Evolutionary conservation across 306 rosid species (phyloP).

Genomic region (Erythrophleum fordii): DNA sequence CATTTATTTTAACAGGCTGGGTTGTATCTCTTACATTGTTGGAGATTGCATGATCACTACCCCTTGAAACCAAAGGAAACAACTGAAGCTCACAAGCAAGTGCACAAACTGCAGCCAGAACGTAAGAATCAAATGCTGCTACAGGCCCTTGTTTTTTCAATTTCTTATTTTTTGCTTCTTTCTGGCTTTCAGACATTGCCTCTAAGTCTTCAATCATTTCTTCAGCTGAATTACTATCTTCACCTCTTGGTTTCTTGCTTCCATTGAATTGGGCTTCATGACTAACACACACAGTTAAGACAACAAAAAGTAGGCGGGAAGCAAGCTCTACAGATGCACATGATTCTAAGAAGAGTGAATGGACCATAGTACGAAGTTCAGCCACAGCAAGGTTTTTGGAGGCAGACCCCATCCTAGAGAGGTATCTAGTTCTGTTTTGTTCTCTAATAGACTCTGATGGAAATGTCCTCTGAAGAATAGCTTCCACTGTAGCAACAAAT

Average conservation of each 20-base stretch:
- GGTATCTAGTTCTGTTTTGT: constrained; percentile 63
- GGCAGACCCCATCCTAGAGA: constrained; percentile 61
- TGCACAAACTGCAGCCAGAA: constrained; percentile 88
- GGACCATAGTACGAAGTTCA: constrained; percentile 92
- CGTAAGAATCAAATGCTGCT: constrained; percentile 85
- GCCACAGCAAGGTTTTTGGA: constrained; percentile 86
- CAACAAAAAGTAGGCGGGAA: constrained; percentile 84
- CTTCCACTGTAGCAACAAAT: constrained; percentile 90
- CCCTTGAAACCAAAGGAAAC: constrained; percentile 64
- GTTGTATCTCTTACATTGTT: constrained; percentile 44
- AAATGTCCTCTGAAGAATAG: constrained; percentile 84
- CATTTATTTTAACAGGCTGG: constrained; percentile 60
- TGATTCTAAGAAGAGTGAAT: constrained; percentile 88
- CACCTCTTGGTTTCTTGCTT: constrained; percentile 68
- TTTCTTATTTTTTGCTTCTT: constrained; percentile 53
- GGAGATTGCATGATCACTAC: constrained; percentile 42
- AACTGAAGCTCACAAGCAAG: constrained; percentile 88
- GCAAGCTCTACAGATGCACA: constrained; percentile 87
- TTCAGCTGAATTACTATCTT: constrained; percentile 50
- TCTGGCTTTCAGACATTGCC: constrained; percentile 53
- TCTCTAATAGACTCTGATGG: constrained; percentile 65
- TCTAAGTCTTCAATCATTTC: constrained; percentile 57
- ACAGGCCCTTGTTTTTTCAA: constrained; percentile 76
- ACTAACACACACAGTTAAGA: constrained; percentile 85
- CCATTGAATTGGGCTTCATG: constrained; percentile 79